Base-by-base conservation (phyloP, 2,329 filamentous ascomycete species). In the Talaromyces sp. region DNA sequence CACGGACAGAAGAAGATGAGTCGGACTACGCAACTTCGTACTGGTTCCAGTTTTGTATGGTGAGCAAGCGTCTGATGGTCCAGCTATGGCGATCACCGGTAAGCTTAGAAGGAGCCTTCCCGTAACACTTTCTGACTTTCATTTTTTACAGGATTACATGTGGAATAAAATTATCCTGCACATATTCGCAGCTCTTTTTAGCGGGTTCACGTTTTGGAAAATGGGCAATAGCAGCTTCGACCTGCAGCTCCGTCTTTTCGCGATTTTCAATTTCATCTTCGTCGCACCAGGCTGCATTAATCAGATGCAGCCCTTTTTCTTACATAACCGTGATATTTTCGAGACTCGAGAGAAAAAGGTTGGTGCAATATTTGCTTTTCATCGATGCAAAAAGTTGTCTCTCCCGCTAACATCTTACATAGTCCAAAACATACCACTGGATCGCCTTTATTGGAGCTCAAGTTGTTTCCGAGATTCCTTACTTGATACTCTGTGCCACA, bases 251-350 rank as follows among this genome's bases (percentile, higher is more conserved):
- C 80, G 83, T 45, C 75, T 88, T 1, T 88, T 88, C 69, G 84
- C 85, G 10, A 78, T 88, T 57, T 87, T 88, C 78, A 86, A 87
- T 71, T 88, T 88, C 73, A 85, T 87, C 66, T 88, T 88, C 67
- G 84, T 88, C 49, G 84, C 85, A 0, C 85, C 85, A 0, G 84
- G 85, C 63, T 82, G 86, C 57, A 80, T 88, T 69, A 83, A 83
- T 27, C 85, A 87, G 71, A 80, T 87, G 45, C 85, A 87, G 72
- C 85, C 85, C 0, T 79, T 87, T 35, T 88, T 88, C 71, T 78
- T 87, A 68, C 79, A 83, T 37, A 81, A 83, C 24, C 80, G 85
- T 1, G 82, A 86, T 68, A 84, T 87, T 54, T 87, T 85, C 64
- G 85, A 87, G 70, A 79, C 81, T 0, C 80, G 85, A 16, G 86